A percentile compares a stretch with the other conserved stretches of the same genome.
These are phyloP conservation scores for Candida glucosophila DNA, from an alignment of 1,139 yeast genomes.

Conservation along the genomic window DNA sequence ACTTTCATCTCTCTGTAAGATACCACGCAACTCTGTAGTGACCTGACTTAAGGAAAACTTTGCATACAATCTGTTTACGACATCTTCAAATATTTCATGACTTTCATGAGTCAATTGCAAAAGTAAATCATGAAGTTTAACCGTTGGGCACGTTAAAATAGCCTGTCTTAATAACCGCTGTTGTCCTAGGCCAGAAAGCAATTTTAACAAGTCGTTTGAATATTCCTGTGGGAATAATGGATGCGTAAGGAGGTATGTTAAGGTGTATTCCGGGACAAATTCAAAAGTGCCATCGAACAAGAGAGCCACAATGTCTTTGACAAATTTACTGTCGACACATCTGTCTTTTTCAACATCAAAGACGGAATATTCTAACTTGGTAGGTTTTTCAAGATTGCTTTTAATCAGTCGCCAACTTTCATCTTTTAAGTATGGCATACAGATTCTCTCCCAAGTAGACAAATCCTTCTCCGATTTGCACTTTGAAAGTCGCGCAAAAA, in stretches of 20 bases:
- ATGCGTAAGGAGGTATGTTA: conserved; percentile 74
- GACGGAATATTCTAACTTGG: conserved; percentile 20
- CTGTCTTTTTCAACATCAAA: conserved; percentile 64
- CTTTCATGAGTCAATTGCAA: conserved; percentile 38
- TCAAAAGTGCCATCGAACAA: conserved; percentile 20
- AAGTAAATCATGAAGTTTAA: conserved; percentile 56
- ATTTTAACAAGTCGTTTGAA: conserved; percentile 45
- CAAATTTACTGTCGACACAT: conserved; percentile 53
- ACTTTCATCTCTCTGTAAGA: conserved; percentile 12
- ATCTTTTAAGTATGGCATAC: conserved; percentile 27
- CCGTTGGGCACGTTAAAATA: conserved; percentile 65
- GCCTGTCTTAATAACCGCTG: conserved; percentile 74
- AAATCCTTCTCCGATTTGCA: conserved; percentile 12
- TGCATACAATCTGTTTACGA: conserved; percentile 55
- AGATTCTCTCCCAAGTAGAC: conserved; percentile 22
- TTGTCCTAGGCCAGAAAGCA: conserved; percentile 30
- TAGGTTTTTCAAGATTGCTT: conserved; percentile 8
- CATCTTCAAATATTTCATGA: conserved; percentile 60
- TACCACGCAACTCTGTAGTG: conserved; percentile 22
- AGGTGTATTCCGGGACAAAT: conserved; percentile 48
- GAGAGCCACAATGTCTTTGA: conserved; percentile 38
- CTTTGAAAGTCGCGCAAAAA: conserved; percentile 14
- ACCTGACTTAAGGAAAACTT: conserved; percentile 48
- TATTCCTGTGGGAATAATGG: conserved; percentile 68
- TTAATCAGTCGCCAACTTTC: conserved; percentile 18